A percentile compares a stretch with the other conserved stretches of the same genome.
phyloP scores from a whole-genome alignment of 371 early-diverging fungal genomes.

The Mortierella sp. region DNA sequence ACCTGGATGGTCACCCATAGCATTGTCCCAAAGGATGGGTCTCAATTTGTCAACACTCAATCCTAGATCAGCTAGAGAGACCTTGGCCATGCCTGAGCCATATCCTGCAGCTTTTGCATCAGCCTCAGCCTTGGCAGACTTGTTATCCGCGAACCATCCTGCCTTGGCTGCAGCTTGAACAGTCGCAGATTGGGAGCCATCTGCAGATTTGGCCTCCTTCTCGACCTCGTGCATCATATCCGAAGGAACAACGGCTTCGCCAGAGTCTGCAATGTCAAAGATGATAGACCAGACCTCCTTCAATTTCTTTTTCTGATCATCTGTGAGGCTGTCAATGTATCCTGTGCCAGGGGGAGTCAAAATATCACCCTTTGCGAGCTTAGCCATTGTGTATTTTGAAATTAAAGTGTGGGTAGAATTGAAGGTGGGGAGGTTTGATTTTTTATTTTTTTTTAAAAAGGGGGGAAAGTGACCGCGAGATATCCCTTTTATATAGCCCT shows the following conservation, averaged over 20 bases:
- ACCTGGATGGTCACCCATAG: constrained; percentile 52
- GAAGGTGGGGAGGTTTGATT: too few species aligned
- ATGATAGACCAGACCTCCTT: constrained; percentile 68
- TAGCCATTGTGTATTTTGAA: not conserved
- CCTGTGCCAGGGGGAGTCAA: constrained; percentile 48
- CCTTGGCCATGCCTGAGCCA: constrained; percentile 42
- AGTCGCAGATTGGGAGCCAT: constrained; percentile 14
- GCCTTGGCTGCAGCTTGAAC: constrained; percentile 38
- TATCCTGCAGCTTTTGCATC: constrained; percentile 41
- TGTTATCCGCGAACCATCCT: constrained; percentile 37
- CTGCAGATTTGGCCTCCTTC: constrained; percentile 21
- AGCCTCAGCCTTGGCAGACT: constrained; percentile 32
- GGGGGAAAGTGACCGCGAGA: too few species aligned
- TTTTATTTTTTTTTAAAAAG: too few species aligned
- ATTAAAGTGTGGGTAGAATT: too few species aligned
- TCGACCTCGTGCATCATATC: constrained; percentile 27
- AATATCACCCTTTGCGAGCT: constrained; percentile 22
- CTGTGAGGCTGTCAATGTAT: constrained; percentile 59
- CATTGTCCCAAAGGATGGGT: constrained; percentile 47
- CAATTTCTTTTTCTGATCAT: constrained; percentile 61
- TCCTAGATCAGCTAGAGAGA: constrained; percentile 36
- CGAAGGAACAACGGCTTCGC: constrained; percentile 22
- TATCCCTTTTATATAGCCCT: too few species aligned
- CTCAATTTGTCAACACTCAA: constrained; percentile 41
- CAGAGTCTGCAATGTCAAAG: constrained; percentile 57